Conservation (phyloP, 75 land plant species). For the Pseudotsuga menziesii region DNA sequence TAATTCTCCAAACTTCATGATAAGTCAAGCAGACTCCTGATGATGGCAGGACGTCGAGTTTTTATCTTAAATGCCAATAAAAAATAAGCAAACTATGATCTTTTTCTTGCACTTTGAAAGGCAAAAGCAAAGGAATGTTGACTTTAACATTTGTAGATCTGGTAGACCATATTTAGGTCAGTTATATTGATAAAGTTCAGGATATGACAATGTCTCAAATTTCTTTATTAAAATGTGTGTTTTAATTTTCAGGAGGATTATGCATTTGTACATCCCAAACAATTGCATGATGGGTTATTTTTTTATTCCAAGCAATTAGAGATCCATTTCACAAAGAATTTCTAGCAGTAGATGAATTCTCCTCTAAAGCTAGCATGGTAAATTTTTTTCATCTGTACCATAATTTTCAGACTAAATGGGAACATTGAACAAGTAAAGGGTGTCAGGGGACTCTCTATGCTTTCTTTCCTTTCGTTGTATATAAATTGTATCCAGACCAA, state of each 20-base stretch:
- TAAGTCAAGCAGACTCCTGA: conserved; percentile 26
- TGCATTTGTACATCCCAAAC: conserved; percentile 82
- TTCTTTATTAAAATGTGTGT: conserved; percentile 49
- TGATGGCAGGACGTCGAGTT: conserved; percentile 26
- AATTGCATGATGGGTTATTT: conserved; percentile 63
- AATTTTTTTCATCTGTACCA: conserved; percentile 37
- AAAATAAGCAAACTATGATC: conserved; percentile 51
- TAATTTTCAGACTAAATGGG: conserved; percentile 54
- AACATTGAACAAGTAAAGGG: conserved; percentile 47
- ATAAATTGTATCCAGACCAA: conserved; percentile 39
- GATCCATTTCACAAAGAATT: conserved; percentile 54
- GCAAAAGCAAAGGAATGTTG: conserved; percentile 31
- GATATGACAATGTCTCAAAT: conserved; percentile 67
- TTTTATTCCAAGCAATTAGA: conserved; percentile 56
- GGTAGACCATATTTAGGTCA: conserved; percentile 34
- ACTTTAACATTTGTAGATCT: conserved; percentile 61
- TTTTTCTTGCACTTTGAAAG: conserved; percentile 59
- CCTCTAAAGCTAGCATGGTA: conserved; percentile 13
- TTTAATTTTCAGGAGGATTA: conserved; percentile 47
- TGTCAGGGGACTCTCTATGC: conserved; percentile 35
- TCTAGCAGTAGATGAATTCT: conserved; percentile 11
- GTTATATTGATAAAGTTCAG: conserved; percentile 73
- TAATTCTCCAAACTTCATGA: conserved; percentile 11
- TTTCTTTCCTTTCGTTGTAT: conserved; percentile 54
- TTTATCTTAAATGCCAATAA: conserved; percentile 26